Conservation (phyloP, 2,329 filamentous ascomycete genomes). For the Trichoderma oligosporum region DNA sequence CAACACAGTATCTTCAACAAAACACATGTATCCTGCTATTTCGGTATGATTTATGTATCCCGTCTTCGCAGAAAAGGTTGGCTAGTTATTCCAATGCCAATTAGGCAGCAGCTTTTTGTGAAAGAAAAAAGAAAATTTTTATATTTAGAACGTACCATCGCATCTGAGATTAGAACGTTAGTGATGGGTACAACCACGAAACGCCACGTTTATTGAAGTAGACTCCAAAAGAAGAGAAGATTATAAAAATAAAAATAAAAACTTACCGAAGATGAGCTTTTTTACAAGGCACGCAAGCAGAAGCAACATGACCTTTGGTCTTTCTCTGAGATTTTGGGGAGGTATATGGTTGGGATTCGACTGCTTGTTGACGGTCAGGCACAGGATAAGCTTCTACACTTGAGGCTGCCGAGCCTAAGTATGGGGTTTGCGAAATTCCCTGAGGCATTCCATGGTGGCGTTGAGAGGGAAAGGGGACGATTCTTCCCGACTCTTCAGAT, state of each 20-base stretch:
- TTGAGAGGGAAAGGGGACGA: constrained; percentile 28
- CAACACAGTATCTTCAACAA: neutral
- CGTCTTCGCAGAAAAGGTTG: neutral
- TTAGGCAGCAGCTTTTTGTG: neutral
- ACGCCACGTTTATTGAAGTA: neutral
- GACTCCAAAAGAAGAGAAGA: neutral
- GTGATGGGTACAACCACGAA: neutral
- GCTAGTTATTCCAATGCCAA: neutral
- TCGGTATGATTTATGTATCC: too few species aligned
- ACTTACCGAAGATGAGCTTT: constrained; percentile 70
- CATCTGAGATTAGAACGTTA: constrained; percentile 42
- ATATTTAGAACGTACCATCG: constrained; percentile 59
- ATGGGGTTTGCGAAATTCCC: constrained; percentile 21
- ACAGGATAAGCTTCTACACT: constrained; percentile 24
- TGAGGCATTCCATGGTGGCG: constrained; percentile 19
- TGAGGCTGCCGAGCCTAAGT: constrained; percentile 23
- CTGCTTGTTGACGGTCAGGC: constrained; percentile 34
- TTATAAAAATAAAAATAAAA: too few species aligned
- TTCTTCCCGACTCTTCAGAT: constrained; percentile 26
- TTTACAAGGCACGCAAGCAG: constrained; percentile 82
- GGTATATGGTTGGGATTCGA: constrained; percentile 46
- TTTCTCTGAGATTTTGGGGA: constrained; percentile 62
- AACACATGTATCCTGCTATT: too few species aligned
- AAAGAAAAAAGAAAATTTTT: constrained; percentile 2
- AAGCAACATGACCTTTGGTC: constrained; percentile 77